Evolutionary conservation across 257 asterid genomes (phyloP).

Genomic region (Solanum corneliomulleri): DNA sequence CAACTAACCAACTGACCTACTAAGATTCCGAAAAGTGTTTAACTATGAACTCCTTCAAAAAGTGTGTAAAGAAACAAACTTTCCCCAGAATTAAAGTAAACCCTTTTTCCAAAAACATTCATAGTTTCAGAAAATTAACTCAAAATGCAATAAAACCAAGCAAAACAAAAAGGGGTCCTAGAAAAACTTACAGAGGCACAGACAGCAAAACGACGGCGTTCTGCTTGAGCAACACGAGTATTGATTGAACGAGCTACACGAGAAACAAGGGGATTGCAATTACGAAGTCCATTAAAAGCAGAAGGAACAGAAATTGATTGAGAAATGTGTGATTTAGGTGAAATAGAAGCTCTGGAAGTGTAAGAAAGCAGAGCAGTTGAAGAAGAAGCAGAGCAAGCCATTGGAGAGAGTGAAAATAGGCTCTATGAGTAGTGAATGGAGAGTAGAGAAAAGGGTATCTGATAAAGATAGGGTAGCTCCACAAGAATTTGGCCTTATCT

Average conservation of each 20-base stretch:
- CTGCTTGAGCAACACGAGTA: constrained; percentile 19
- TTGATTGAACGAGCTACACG: constrained; percentile 27
- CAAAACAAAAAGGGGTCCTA: neutral
- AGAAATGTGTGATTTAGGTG: constrained; percentile 25
- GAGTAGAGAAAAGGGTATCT: neutral
- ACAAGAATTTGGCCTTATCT: neutral
- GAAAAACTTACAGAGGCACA: constrained; percentile 52
- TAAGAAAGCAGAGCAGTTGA: constrained; percentile 46
- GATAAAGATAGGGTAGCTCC: neutral
- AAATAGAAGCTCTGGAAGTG: constrained; percentile 25
- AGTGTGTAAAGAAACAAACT: neutral
- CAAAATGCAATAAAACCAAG: neutral
- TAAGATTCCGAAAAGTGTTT: neutral
- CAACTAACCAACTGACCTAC: neutral
- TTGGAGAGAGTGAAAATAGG: neutral
- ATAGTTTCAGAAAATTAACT: neutral
- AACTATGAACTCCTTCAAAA: neutral
- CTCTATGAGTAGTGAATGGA: neutral
- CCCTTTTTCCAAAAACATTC: neutral
- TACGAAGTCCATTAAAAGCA: constrained; percentile 18
- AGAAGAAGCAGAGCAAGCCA: constrained; percentile 41
- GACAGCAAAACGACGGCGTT: constrained; percentile 22
- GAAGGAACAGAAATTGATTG: constrained; percentile 17
- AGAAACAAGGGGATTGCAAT: constrained; percentile 16
- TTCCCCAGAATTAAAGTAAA: neutral